These are phyloP conservation scores for Solanum paucissectum DNA, from an alignment of 257 asterid species.

Conservation along the genomic window DNA sequence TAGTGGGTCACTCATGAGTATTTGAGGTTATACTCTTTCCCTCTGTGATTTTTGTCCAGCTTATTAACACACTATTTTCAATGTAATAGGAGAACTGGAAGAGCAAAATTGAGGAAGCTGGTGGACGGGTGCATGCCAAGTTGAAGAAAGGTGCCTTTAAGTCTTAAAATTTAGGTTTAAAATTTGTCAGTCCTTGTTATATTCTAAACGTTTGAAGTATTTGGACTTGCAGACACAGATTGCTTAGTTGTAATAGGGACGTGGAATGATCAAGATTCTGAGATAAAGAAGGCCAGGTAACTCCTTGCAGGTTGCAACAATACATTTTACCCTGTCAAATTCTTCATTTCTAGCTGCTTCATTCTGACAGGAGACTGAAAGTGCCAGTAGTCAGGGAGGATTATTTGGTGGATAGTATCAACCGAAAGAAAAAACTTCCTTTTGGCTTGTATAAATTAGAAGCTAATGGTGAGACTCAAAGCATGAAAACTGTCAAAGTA, in stretches of 20 bases:
- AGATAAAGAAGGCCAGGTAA: conserved; percentile 83
- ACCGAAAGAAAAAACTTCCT: conserved; percentile 71
- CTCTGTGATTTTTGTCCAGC: background rate
- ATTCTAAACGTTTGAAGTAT: background rate
- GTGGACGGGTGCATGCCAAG: conserved; percentile 65
- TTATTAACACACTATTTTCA: background rate
- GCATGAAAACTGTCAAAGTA: conserved; percentile 72
- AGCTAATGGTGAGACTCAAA: conserved; percentile 37
- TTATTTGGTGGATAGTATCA: conserved; percentile 64
- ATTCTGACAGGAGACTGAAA: conserved; percentile 72
- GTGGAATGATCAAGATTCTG: conserved; percentile 42
- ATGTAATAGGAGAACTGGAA: conserved; percentile 58
- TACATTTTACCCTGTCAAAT: background rate
- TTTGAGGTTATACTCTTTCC: background rate
- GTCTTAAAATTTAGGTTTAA: conserved; percentile 2
- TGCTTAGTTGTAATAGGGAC: conserved; percentile 58
- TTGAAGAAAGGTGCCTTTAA: conserved; percentile 48
- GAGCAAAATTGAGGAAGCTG: conserved; percentile 57
- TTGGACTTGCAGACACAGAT: conserved; percentile 45
- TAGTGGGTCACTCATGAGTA: background rate
- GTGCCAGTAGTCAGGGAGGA: conserved; percentile 77
- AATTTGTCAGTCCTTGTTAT: background rate
- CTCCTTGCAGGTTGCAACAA: conserved; percentile 9
- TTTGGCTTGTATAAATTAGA: conserved; percentile 62
- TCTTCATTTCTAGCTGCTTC: conserved; percentile 1